phyloP scores from a whole-genome alignment of 2,329 filamentous ascomycete genomes.

The Rhytidhysteron rufulum region DNA sequence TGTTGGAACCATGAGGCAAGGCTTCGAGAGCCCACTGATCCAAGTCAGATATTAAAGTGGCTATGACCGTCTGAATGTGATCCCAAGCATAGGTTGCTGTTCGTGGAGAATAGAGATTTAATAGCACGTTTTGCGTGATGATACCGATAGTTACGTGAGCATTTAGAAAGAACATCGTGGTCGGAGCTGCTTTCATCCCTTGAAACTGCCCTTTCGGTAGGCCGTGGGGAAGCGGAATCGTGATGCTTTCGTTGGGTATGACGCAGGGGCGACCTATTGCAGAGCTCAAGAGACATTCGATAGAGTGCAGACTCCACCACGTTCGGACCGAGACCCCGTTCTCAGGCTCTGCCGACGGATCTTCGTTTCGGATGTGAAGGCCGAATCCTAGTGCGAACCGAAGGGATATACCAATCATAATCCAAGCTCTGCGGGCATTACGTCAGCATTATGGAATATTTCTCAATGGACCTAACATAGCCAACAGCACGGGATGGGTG shows the following conservation, averaged over 20 bases:
- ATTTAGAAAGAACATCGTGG: too few species aligned
- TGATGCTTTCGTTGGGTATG: constrained; percentile 23
- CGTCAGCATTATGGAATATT: neutral
- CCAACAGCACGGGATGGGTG: too few species aligned
- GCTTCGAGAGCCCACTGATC: constrained; percentile 28
- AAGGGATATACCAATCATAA: constrained; percentile 31
- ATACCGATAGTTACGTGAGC: too few species aligned
- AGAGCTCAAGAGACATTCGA: constrained; percentile 34
- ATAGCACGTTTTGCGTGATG: constrained; percentile 28
- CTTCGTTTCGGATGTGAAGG: constrained; percentile 34
- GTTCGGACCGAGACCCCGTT: constrained; percentile 33
- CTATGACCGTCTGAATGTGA: constrained; percentile 27
- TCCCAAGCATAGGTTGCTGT: constrained; percentile 31
- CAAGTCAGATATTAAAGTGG: constrained; percentile 23
- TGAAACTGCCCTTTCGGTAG: constrained; percentile 22
- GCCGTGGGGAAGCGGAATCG: constrained; percentile 28
- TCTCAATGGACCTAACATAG: too few species aligned
- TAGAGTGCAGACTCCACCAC: constrained; percentile 38
- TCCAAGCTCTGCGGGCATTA: constrained; percentile 39
- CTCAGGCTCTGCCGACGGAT: constrained; percentile 16
- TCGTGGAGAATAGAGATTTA: constrained; percentile 27
- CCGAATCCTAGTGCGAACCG: constrained; percentile 33
- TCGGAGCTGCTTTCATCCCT: too few species aligned
- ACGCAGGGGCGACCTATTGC: constrained; percentile 36
- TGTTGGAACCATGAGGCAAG: constrained; percentile 22